Base-by-base conservation (phyloP, 805 yeast genomes). In the Candida coquimbonensis region DNA sequence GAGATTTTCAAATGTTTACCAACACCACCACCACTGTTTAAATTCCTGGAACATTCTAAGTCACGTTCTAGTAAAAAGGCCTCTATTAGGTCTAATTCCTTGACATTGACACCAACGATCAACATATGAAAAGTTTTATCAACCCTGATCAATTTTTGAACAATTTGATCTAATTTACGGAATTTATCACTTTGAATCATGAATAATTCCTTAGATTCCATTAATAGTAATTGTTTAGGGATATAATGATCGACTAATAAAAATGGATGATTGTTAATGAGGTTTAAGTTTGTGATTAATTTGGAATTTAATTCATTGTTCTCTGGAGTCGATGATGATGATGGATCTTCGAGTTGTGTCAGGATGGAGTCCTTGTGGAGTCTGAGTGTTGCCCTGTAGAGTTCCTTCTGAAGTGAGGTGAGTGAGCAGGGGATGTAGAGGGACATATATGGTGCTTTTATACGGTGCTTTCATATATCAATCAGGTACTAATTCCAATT, bases 81-180 rank as follows among this genome's bases (percentile, higher is more conserved):
- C 61, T 89, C 97, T 7, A 89, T 70, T 39, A 89, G 65, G 57
- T 89, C 95, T 50, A 85, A 60, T 56, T 85, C 93, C 56, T 83
- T 81, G 21, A 81, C 72, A 54, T 72, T 75, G 34, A 75, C 73
- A 0, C 88, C 83, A 4, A 81, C 74, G 11, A 85, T 68, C 6
- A 72, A 59, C 4, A 74, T 53, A 37, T 46, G 60, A 50, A 64
- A 41, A 8, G 83, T 53, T 34, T 69, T 63, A 53, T 82, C 80
- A 49, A 21, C 24, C 7, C 4, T 21, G 4, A 85, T 68, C 5
- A 72, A 59, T 3, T 74, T 53, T 38, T 46, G 60, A 51, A 64
- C 41, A 9, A 83, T 53, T 36, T 70, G 63, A 53, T 82, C 80
- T 49, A 83, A 69, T 39, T 73, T 65, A 48, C 65, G 66, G 47